Base-by-base conservation (phyloP, 495 filamentous ascomycete species). In the Aspergillus ellipticus region DNA sequence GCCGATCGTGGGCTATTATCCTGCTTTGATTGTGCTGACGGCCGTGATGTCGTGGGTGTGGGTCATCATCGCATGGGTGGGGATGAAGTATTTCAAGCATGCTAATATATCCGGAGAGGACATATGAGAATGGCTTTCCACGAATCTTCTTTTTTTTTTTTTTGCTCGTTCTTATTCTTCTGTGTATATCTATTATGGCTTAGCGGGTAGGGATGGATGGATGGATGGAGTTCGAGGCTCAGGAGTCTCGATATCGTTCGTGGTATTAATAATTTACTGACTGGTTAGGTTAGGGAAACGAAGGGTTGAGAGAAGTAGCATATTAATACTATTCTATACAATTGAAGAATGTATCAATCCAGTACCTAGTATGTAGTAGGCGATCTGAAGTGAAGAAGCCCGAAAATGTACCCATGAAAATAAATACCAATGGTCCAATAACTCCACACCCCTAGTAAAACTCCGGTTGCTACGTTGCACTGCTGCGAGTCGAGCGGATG, bases 41-140 rank as follows among this genome's bases (percentile, higher is more conserved):
- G 84, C 85, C 37, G 88, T 98, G 31, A 96, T 98, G 92, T 90
- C 92, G 6, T 98, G 94, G 94, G 91, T 97, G 22, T 98, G 94
- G 94, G 92, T 97, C 28, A 83, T 93, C 29, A 85, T 95, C 53
- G 95, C 95, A 13, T 98, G 94, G 94, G 83, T 96, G 17, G 94
- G 94, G 4, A 97, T 98, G 93, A 98, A 98, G 71, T 97, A 97
- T 72, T 98, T 98, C 64, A 86, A 89, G 64, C 94, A 98, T 81
- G 93, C 94, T 6, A 94, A 96, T 73, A 95, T 97, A 62, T 73
- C 74, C 6, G 78, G 79, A 9, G 79, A 82, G 17, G 79, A 82
- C 66, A 76, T 70, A 63, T 78, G 59, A 76, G 49, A 52, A 28
- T 51, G 31, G n/a, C 29, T 20, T 29, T 37, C 7, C 8, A 46